Evolutionary conservation across 208 protist species (phyloP).

Genomic region (Trypanosoma congolense): DNA sequence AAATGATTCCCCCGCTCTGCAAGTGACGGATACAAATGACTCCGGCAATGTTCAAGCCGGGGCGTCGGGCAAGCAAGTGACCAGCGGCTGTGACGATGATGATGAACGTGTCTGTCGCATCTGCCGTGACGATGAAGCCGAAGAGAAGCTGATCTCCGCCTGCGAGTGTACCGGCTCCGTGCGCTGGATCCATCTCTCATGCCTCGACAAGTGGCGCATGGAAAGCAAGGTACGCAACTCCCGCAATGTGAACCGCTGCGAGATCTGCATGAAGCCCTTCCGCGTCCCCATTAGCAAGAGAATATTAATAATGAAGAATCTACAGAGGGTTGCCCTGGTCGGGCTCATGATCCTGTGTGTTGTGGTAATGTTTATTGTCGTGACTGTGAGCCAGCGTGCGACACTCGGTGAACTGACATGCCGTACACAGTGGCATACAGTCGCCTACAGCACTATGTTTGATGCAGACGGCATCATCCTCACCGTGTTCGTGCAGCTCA

Average conservation of each 20-base stretch:
- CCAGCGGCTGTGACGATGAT: slow-evolving; percentile 18
- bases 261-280: slow-evolving; percentile 75
- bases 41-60: not conserved
- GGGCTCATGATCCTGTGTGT: slow-evolving; percentile 35
- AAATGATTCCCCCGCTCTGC: not conserved
- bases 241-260: slow-evolving; percentile 64
- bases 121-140: slow-evolving; percentile 55
- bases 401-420: slow-evolving; percentile 59
- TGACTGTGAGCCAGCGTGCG: slow-evolving; percentile 25
- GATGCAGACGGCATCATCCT: slow-evolving; percentile 43
- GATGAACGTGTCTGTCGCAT: slow-evolving; percentile 75
- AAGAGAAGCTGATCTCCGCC: slow-evolving; percentile 53
- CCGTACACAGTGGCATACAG: slow-evolving; percentile 43
- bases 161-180: slow-evolving; percentile 76
- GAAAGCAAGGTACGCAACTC: slow-evolving; percentile 66
- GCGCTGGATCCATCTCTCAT: slow-evolving; percentile 65
- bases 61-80: not conserved
- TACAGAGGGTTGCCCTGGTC: slow-evolving; percentile 27
- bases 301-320: slow-evolving; percentile 44
- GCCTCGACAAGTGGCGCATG: slow-evolving; percentile 74
- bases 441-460: slow-evolving; percentile 59
- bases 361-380: slow-evolving; percentile 24
- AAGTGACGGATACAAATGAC: not conserved
- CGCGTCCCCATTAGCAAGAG: slow-evolving; percentile 38
- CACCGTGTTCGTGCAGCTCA: slow-evolving; percentile 46